A percentile compares a stretch with the other conserved stretches of the same genome.
Conservation (phyloP, 257 asterid species). For the Solanum pimpinellifolium region DNA sequence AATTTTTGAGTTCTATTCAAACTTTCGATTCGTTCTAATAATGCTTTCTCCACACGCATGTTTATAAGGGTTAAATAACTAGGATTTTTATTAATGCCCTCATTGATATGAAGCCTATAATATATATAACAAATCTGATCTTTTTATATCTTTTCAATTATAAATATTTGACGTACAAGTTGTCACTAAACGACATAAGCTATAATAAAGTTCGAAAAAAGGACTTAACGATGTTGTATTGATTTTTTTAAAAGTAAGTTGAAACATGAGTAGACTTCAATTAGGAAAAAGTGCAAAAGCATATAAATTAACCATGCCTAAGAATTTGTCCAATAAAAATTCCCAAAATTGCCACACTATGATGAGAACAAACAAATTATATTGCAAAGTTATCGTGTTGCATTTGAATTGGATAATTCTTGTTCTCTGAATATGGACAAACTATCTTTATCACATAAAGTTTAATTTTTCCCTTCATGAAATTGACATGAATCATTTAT, state of each 20-base stretch:
- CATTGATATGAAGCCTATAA: background rate
- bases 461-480: background rate
- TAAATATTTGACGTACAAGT: background rate
- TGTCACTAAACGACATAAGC: background rate
- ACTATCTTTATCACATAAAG: background rate
- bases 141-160: background rate
- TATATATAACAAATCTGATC: background rate
- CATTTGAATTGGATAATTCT: background rate
- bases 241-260: background rate
- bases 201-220: background rate
- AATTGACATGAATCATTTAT: background rate
- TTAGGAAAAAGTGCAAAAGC: background rate
- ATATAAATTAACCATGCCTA: background rate
- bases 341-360: background rate
- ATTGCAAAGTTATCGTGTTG: background rate
- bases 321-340: background rate
- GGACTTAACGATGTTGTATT: background rate
- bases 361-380: background rate
- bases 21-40: no score
- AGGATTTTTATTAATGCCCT: background rate
- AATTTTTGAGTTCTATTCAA: no score
- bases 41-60: background rate
- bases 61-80: background rate
- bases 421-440: background rate
- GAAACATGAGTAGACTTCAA: background rate